Base-by-base conservation (phyloP, 140 eudicot species). In the Cichorium intybus region DNA sequence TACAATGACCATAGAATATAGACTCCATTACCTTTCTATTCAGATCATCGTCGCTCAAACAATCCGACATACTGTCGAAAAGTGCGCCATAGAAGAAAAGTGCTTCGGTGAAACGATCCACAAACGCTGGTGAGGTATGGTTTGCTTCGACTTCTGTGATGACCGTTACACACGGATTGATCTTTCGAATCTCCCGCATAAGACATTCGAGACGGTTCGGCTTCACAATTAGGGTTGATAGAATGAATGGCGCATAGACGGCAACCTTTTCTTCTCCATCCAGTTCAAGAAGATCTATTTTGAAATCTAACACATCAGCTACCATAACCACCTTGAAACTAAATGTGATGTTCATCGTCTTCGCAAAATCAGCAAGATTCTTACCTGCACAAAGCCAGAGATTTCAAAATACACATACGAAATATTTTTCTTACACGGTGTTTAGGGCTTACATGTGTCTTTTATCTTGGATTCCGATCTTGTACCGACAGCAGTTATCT, bases 401-500 rank as follows among this genome's bases (percentile, higher is more conserved):
- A 1, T 18, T 6, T 14, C 7, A 43, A 5, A 14, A 43, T 43
- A 43, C 3, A 43, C 7, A 43, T 20, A 4, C 7, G 49, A 43
- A 39, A 39, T 39, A 5, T 8, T 39, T 39, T 39, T n/a, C 15
- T 14, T 14, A 41, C 24, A 33, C n/a, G 15, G 18, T 2, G 20
- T 26, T 26, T 28, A 27, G 57, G 18, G 33, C 66, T 41, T 64
- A 35, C 89, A 85, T 0, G 80, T 68, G 8, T 58, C 78, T 69
- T 70, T 41, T 9, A 82, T 53, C 58, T 5, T 58, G 16, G 41
- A 49, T 50, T 63, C 50, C 0, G 73, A 46, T 47, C 62, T 56
- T 20, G 80, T 79, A 11, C 81, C 66, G 3, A 85, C 66, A 9
- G 86, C 82, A 0, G 86, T 85, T 21, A 82, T 64, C 60, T 75